These are phyloP conservation scores for Candida cerambycidarum DNA, from an alignment of 805 yeast genomes.

Conservation along the genomic window DNA sequence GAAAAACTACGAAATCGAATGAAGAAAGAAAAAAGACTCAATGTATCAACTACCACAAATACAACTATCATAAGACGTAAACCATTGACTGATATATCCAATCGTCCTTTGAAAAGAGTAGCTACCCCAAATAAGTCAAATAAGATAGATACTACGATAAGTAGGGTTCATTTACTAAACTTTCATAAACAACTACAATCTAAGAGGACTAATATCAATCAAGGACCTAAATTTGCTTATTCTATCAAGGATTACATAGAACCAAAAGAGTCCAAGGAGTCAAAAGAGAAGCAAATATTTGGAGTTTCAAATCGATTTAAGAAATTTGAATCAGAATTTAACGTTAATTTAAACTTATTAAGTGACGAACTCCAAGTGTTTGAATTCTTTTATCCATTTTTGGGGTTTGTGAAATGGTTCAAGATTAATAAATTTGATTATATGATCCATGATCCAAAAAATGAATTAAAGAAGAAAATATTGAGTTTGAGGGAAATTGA, in stretches of 20 bases:
- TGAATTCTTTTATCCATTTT: neutral
- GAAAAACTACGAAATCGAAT: constrained; percentile 10
- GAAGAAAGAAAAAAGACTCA: constrained; percentile 4
- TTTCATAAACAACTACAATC: constrained; percentile 4
- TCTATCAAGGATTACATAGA: neutral
- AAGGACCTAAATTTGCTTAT: neutral
- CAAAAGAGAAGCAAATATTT: neutral
- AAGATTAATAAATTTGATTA: constrained; percentile 13
- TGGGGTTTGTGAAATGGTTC: constrained; percentile 12
- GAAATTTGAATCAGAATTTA: constrained; percentile 3
- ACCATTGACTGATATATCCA: constrained; percentile 6
- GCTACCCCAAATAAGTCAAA: neutral
- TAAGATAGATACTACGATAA: neutral
- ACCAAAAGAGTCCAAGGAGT: neutral
- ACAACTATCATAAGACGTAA: neutral
- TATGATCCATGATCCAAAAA: constrained; percentile 11
- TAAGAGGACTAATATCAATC: neutral
- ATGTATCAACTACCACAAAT: neutral
- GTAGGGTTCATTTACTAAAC: neutral
- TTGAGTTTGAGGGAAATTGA: neutral
- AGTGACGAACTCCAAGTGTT: neutral
- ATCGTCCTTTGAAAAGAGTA: constrained; percentile 1
- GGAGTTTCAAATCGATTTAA: constrained; percentile 6
- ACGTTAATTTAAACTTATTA: neutral
- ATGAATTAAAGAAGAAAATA: neutral